phyloP scores from a whole-genome alignment of 1,284 basidiomycete genomes.

The Ceratobasidium sp. region DNA sequence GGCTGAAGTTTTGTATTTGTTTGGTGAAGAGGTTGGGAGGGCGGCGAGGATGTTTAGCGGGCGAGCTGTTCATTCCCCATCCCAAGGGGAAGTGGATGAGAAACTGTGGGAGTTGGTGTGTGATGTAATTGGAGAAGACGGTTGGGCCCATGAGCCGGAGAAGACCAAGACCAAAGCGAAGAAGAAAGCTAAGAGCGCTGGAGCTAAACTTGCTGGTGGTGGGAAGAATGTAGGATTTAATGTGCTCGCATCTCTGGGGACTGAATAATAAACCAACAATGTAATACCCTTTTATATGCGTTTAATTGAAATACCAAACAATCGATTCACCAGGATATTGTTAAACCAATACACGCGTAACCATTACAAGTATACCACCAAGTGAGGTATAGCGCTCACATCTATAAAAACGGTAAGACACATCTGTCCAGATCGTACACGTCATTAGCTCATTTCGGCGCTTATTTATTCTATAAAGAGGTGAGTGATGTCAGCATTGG shows the following conservation, averaged over 20 bases:
- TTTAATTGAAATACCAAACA: background rate
- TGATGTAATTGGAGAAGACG: slow-evolving; percentile 57
- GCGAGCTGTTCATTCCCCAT: slow-evolving; percentile 56
- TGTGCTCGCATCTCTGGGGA: background rate
- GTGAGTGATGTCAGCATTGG: slow-evolving; percentile 35
- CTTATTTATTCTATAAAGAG: slow-evolving; percentile 39
- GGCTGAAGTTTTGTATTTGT: slow-evolving; percentile 58
- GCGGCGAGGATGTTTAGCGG: slow-evolving; percentile 63
- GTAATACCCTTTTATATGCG: slow-evolving; percentile 13
- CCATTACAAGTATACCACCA: slow-evolving; percentile 36
- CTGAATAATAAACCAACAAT: background rate
- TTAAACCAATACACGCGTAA: slow-evolving; percentile 28
- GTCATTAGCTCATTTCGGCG: slow-evolving; percentile 18
- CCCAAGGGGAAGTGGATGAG: slow-evolving; percentile 35
- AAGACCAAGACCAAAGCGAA: slow-evolving; percentile 50
- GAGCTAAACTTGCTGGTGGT: background rate
- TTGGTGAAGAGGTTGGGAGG: slow-evolving; percentile 51
- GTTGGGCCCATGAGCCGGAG: slow-evolving; percentile 52
- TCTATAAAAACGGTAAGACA: slow-evolving; percentile 20
- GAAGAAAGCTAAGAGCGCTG: slow-evolving; percentile 49
- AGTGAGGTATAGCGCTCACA: slow-evolving; percentile 23
- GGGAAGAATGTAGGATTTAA: slow-evolving; percentile 4
- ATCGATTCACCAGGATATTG: slow-evolving; percentile 5
- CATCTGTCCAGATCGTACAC: slow-evolving; percentile 13
- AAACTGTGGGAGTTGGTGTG: slow-evolving; percentile 59